These are phyloP conservation scores for Linnemannia hyalina DNA, from an alignment of 192 early-diverging fungal genomes.

Conservation along the genomic window DNA sequence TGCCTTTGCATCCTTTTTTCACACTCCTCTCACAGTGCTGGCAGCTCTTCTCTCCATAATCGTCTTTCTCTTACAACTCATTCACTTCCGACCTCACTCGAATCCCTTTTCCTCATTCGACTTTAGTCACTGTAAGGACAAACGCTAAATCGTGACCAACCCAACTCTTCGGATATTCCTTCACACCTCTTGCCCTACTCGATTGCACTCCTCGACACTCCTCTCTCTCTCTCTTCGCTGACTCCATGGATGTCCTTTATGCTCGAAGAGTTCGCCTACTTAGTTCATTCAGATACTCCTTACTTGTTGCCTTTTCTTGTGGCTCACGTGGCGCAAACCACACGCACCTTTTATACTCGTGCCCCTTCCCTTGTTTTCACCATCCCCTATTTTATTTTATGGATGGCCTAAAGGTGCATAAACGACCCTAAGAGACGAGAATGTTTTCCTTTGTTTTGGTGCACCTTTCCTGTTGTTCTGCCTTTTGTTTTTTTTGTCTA, in stretches of 20 bases:
- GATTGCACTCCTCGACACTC: neutral
- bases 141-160: neutral
- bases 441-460: neutral
- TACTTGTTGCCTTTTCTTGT: neutral
- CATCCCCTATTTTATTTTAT: neutral
- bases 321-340: neutral
- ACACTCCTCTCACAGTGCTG: neutral
- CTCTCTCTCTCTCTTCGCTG: neutral
- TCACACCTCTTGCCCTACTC: neutral
- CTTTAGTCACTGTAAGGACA: neutral
- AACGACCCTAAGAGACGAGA: neutral
- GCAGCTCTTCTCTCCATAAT: neutral
- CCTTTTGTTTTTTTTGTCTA: too few relatives aligned
- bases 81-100: neutral
- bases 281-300: neutral
- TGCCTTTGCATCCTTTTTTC: neutral
- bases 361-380: neutral
- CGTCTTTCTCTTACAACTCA: neutral
- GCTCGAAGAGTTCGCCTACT: neutral
- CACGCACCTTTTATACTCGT: neutral
- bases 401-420: neutral
- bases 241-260: neutral
- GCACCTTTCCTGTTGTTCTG: neutral
- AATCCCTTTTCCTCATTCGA: neutral
- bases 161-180: neutral